These are phyloP conservation scores for Solanum tarijense DNA, from an alignment of 257 asterid species.

Conservation along the genomic window DNA sequence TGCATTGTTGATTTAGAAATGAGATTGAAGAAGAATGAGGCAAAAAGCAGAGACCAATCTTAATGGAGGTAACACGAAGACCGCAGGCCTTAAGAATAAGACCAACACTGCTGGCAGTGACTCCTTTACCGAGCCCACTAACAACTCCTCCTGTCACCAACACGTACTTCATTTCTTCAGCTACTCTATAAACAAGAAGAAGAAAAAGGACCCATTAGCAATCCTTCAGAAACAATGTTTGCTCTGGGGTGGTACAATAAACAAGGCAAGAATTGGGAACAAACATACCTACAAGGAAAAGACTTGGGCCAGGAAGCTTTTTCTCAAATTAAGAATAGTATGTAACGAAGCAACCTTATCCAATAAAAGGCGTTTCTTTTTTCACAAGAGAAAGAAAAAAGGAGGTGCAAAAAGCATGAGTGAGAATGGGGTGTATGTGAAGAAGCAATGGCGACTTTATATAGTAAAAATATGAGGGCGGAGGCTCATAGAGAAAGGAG, in stretches of 20 bases:
- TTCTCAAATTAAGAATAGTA: not conserved
- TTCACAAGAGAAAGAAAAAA: not conserved
- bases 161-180: slow-evolving; percentile 54
- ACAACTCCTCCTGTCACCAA: slow-evolving; percentile 76
- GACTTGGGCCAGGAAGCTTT: not conserved
- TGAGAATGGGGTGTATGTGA: not conserved
- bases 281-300: not conserved
- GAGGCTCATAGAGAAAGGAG: slow-evolving; percentile 3
- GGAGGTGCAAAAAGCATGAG: not conserved
- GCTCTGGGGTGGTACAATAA: not conserved
- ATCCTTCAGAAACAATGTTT: not conserved
- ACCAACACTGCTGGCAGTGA: slow-evolving; percentile 73
- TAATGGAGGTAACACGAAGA: slow-evolving; percentile 66
- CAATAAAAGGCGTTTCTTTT: not conserved
- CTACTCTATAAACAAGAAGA: not conserved
- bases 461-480: slow-evolving; percentile 5
- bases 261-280: not conserved
- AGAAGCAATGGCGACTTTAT: slow-evolving; percentile 45
- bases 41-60: slow-evolving; percentile 34
- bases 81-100: slow-evolving; percentile 69
- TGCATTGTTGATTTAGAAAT: not conserved
- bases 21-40: not conserved
- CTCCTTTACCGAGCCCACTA: slow-evolving; percentile 79
- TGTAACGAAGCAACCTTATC: not conserved
- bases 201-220: not conserved